These are phyloP conservation scores for Elsinoe arachidis DNA, from an alignment of 2,329 filamentous ascomycete genomes.

Conservation along the genomic window DNA sequence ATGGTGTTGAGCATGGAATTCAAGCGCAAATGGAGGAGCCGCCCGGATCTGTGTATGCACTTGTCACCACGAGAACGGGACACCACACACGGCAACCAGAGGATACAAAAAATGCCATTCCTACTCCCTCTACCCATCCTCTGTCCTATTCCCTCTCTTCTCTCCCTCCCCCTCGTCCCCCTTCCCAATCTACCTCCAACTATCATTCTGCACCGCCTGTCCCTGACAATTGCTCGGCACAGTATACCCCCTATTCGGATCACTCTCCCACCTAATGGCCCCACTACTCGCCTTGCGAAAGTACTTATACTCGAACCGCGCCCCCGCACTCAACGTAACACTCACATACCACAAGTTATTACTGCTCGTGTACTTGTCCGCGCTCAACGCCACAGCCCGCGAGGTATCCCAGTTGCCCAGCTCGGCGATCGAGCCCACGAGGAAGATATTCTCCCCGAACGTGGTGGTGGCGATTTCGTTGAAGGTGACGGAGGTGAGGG, in stretches of 20 bases:
- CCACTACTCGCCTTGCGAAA: conserved; percentile 51
- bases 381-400: conserved; percentile 49
- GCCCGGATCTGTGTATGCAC: too few relatives aligned
- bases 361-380: conserved; percentile 48
- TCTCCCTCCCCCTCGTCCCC: not conserved
- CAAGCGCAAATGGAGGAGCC: too few relatives aligned
- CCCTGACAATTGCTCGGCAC: conserved; percentile 32
- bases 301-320: conserved; percentile 55
- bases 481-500: conserved; percentile 50
- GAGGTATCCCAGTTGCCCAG: conserved; percentile 53
- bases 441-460: conserved; percentile 56
- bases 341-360: conserved; percentile 56
- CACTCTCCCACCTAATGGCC: conserved; percentile 55
- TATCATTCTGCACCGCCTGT: conserved; percentile 30
- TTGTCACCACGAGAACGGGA: too few relatives aligned
- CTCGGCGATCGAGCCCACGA: conserved; percentile 50
- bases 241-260: conserved; percentile 38
- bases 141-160: not conserved
- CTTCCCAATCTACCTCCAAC: conserved; percentile 25
- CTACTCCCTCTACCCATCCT: not conserved
- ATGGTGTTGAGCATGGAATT: too few relatives aligned
- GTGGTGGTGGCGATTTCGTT: conserved; percentile 48
- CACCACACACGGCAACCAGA: not conserved
- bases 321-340: conserved; percentile 48
- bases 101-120: not conserved